Evolutionary conservation across 2,329 filamentous ascomycete species (phyloP).

Genomic region (Claviceps africana): DNA sequence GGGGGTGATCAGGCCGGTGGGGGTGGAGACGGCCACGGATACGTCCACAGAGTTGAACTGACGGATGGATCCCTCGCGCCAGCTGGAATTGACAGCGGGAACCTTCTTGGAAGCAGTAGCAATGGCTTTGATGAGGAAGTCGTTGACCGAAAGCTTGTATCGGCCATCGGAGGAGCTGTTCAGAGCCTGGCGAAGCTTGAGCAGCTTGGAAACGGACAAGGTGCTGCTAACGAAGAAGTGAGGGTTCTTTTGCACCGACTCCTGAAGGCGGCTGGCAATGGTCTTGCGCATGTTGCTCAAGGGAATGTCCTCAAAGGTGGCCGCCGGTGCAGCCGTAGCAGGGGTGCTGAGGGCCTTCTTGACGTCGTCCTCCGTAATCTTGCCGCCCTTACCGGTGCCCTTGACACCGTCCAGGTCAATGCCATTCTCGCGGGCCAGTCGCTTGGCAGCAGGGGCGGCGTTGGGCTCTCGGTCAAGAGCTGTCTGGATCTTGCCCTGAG

Average conservation of each 20-base stretch:
- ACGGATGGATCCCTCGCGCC: conserved; percentile 80
- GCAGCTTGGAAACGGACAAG: conserved; percentile 84
- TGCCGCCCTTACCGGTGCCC: conserved; percentile 72
- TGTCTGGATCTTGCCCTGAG: conserved; percentile 66
- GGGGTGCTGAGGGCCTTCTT: conserved; percentile 63
- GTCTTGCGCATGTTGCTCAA: conserved; percentile 94
- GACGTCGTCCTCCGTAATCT: conserved; percentile 83
- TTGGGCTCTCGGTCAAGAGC: conserved; percentile 70
- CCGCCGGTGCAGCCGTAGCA: conserved; percentile 36
- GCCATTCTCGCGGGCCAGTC: conserved; percentile 72
- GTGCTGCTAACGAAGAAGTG: conserved; percentile 94
- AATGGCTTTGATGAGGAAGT: conserved; percentile 97
- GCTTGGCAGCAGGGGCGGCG: conserved; percentile 59
- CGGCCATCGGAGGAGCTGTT: conserved; percentile 80
- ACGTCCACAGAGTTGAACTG: conserved; percentile 90
- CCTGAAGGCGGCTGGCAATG: conserved; percentile 76
- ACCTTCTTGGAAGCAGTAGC: conserved; percentile 83
- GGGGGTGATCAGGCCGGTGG: conserved; percentile 87
- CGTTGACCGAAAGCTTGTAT: conserved; percentile 99
- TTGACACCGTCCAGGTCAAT: conserved; percentile 66
- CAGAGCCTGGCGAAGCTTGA: conserved; percentile 88
- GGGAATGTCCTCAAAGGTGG: conserved; percentile 71
- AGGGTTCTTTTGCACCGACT: conserved; percentile 86
- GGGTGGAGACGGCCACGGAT: conserved; percentile 88
- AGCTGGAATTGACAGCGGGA: conserved; percentile 88